These are phyloP conservation scores for Scytalidium lignicola DNA, from an alignment of 2,329 filamentous ascomycete species.

Conservation along the genomic window DNA sequence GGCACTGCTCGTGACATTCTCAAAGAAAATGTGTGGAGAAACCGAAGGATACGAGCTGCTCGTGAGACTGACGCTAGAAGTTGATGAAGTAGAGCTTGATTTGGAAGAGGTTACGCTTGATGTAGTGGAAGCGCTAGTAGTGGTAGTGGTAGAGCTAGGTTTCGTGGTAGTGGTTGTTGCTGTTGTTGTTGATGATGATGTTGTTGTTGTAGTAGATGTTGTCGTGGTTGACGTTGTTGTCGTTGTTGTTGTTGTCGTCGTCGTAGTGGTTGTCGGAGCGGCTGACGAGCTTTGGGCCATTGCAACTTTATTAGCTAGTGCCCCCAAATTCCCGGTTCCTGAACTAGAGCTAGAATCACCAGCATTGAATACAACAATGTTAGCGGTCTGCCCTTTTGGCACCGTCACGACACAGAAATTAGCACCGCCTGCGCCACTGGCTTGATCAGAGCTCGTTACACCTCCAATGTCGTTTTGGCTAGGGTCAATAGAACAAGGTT, in stretches of 20 bases:
- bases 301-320: background rate
- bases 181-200: constrained; percentile 17
- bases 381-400: constrained; percentile 58
- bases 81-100: constrained; percentile 9
- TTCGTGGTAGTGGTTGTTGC: constrained; percentile 14
- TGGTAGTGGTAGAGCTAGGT: constrained; percentile 5
- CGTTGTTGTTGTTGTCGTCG: constrained; percentile 17
- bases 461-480: constrained; percentile 48
- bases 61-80: constrained; percentile 1
- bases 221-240: constrained; percentile 11
- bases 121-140: constrained; percentile 3
- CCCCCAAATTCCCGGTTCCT: constrained; percentile 9
- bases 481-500: constrained; percentile 70
- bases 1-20: constrained; percentile 14
- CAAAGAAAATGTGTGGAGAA: constrained; percentile 20
- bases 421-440: constrained; percentile 61
- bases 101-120: constrained; percentile 12
- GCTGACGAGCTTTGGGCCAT: background rate
- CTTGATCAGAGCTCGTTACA: constrained; percentile 49
- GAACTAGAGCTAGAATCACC: constrained; percentile 14
- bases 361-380: constrained; percentile 57
- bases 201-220: constrained; percentile 15
- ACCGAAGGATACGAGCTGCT: constrained; percentile 9
- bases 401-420: constrained; percentile 75
- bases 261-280: constrained; percentile 18